A percentile compares a stretch with the other conserved stretches of the same genome.
These are phyloP conservation scores for Lenwebbia sp. DNA, from an alignment of 345 rosid genomes.

Conservation along the genomic window DNA sequence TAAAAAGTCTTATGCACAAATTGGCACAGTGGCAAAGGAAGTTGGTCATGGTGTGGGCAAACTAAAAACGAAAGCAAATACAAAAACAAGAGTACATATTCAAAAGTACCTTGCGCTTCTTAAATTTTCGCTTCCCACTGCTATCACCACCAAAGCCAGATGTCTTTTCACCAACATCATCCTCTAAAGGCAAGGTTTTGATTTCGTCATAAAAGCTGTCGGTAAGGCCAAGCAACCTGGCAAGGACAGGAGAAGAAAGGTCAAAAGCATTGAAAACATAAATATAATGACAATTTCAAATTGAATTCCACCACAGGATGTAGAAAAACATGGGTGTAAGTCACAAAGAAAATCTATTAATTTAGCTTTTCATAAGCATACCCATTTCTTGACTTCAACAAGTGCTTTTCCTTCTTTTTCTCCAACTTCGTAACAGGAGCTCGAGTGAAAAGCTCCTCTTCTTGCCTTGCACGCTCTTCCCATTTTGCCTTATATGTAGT, in stretches of 20 bases:
- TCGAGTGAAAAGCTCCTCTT: slow-evolving; percentile 75
- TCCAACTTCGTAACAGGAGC: slow-evolving; percentile 67
- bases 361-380: slow-evolving; percentile 11
- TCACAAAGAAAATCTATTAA: not conserved
- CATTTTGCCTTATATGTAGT: slow-evolving; percentile 37
- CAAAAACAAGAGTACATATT: not conserved
- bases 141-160: slow-evolving; percentile 6
- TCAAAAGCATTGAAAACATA: not conserved
- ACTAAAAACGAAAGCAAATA: not conserved
- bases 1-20: not conserved
- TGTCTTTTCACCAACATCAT: slow-evolving; percentile 19
- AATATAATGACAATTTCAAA: not conserved
- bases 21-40: not conserved
- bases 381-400: slow-evolving; percentile 79
- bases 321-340: not conserved
- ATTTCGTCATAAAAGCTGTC: slow-evolving; percentile 64
- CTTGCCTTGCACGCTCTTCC: slow-evolving; percentile 55
- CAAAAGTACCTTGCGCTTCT: slow-evolving; percentile 54
- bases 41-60: not conserved
- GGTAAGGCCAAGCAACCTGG: slow-evolving; percentile 64
- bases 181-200: slow-evolving; percentile 46
- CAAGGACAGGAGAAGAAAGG: slow-evolving; percentile 4
- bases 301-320: not conserved
- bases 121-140: slow-evolving; percentile 28
- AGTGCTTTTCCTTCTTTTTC: slow-evolving; percentile 58